Base-by-base conservation (phyloP, 2,329 filamentous ascomycete species). In the Ceratocystis lukuohia region DNA sequence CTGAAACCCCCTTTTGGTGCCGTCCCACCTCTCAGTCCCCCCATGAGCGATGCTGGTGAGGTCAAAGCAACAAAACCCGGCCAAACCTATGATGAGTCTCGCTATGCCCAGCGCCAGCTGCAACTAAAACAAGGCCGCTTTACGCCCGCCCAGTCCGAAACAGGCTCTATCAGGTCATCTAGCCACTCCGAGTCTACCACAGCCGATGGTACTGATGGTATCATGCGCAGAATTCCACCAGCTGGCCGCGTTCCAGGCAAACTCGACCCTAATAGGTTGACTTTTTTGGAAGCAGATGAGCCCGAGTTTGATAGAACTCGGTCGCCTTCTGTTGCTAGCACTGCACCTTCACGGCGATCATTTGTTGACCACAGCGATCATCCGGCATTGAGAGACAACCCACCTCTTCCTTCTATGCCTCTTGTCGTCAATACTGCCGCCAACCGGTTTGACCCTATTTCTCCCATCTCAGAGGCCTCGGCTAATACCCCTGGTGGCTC, bases 361-460 rank as follows among this genome's bases (percentile, higher is more conserved):
- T 53, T 65, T 33, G 30, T 67, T 57, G 66, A 67, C 57, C 66
- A 65, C 63, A 65, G 61, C 57, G 67, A 69, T 25, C 67, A 68
- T 17, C 66, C 65, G 5, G 66, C 66, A 3, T 41, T 67, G n/a
- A 68, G 67, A 6, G 67, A 63, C 3, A 64, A 20, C 25, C 37
- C 33, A 7, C 46, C 41, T 2, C 7, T 63, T 15, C 50, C 61
- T 30, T 45, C 61, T 8, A 45, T 53, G 12, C 46, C 66, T 30
- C 4, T 30, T 3, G 22, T 28, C 17, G 69, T 68, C 6, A 65
- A 66, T 4, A 73, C 74, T 6, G 74, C 79, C 0, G 73, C 74
- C 8, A 90, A 96, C 71, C 96, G 91, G 0, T 91, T 92, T 0
- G 95, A 90, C 0, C 77, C 96, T 5, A 88, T 88, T 1, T 87